phyloP scores from a whole-genome alignment of 257 asterid species.

The Nyctanthes arbortristis region DNA sequence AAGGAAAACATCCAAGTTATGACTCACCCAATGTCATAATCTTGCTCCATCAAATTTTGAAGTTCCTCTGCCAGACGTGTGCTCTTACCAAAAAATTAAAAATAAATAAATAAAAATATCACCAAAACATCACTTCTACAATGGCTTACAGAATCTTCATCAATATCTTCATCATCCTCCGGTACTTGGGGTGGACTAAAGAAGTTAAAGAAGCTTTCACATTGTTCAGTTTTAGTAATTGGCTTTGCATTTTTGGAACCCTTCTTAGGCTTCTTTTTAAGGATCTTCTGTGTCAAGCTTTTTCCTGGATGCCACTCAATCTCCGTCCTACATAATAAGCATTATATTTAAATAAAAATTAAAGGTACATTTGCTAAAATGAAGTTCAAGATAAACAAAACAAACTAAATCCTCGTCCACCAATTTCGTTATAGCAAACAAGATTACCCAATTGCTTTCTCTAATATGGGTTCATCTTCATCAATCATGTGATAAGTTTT shows the following conservation, averaged over 20 bases:
- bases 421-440: neutral
- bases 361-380: neutral
- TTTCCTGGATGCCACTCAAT: slow-evolving; percentile 85
- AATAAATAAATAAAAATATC: neutral
- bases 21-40: slow-evolving; percentile 80
- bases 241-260: slow-evolving; percentile 79
- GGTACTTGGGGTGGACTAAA: slow-evolving; percentile 91
- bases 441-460: slow-evolving; percentile 88
- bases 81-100: too few species aligned
- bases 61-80: slow-evolving; percentile 94
- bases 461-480: slow-evolving; percentile 85
- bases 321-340: slow-evolving; percentile 53
- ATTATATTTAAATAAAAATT: neutral
- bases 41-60: slow-evolving; percentile 84
- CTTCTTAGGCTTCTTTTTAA: slow-evolving; percentile 87
- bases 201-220: slow-evolving; percentile 92
- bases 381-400: neutral
- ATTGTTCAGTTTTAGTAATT: slow-evolving; percentile 70
- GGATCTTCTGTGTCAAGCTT: slow-evolving; percentile 69
- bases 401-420: neutral
- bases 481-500: slow-evolving; percentile 90
- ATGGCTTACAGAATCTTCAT: slow-evolving; percentile 74
- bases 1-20: neutral
- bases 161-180: slow-evolving; percentile 76
- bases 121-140: neutral